Conservation (phyloP, 2,329 filamentous ascomycete species). For the Trichoderma sp. region DNA sequence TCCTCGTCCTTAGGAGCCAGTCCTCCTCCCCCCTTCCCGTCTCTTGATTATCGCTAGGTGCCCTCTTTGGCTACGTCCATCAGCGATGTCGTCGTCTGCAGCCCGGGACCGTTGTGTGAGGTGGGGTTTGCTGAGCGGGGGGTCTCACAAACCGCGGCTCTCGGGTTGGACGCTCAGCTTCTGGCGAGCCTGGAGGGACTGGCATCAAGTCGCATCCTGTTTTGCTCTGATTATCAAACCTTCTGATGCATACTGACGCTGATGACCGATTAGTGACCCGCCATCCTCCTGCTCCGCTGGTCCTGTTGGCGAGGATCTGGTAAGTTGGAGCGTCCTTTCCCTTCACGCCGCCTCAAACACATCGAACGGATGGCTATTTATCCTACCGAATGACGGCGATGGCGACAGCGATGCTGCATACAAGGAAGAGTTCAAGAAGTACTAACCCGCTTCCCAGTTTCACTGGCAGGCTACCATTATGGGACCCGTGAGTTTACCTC, state of each 20-base stretch:
- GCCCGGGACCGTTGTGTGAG: conserved; percentile 26
- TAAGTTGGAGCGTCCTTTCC: conserved; percentile 56
- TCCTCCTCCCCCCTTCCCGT: not conserved
- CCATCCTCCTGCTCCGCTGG: conserved; percentile 98
- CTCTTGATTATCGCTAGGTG: conserved; percentile 27
- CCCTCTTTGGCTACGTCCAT: conserved; percentile 31
- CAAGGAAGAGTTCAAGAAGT: conserved; percentile 13
- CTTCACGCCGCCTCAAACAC: conserved; percentile 29
- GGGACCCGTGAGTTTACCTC: conserved; percentile 77
- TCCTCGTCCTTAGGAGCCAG: conserved; percentile 26
- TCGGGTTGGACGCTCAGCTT: conserved; percentile 8
- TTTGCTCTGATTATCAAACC: not conserved
- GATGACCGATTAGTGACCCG: conserved; percentile 70
- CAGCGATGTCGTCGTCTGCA: conserved; percentile 23
- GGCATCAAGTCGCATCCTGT: not conserved
- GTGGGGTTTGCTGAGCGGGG: conserved; percentile 25
- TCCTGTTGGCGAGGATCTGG: conserved; percentile 95
- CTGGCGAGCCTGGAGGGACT: not conserved
- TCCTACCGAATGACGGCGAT: not conserved
- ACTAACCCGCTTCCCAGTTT: conserved; percentile 64
- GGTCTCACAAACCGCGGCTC: conserved; percentile 30
- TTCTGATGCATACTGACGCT: conserved; percentile 31
- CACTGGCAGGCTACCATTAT: conserved; percentile 99
- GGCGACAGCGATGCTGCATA: not conserved
- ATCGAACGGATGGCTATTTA: not conserved